Conservation (phyloP, 768 basidiomycete species). For the Calvatia gigantea region DNA sequence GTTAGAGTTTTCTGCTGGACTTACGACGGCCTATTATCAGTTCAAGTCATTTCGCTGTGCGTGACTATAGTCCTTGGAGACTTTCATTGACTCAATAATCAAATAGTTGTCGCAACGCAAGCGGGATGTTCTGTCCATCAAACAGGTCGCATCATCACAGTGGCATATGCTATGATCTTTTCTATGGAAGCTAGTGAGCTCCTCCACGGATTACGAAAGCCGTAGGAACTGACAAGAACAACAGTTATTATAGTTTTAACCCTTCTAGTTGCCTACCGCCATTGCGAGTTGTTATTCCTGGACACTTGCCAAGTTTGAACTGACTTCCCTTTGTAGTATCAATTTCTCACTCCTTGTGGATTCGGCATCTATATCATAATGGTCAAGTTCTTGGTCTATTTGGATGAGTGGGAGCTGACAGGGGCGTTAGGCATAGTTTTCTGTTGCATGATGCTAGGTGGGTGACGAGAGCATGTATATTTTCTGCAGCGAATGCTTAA, state of each 20-base stretch:
- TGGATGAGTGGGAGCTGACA: not conserved
- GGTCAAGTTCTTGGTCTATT: not conserved
- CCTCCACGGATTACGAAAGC: not conserved
- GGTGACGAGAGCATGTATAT: not conserved
- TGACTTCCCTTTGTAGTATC: not conserved
- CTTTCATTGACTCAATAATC: not conserved
- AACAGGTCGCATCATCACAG: not conserved
- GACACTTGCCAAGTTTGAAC: not conserved
- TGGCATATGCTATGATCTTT: not conserved
- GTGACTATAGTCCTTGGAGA: not conserved
- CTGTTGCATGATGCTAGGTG: constrained; percentile 1
- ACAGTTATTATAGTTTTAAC: not conserved
- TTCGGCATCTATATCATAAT: not conserved
- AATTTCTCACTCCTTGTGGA: not conserved
- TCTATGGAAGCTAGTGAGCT: too few species aligned
- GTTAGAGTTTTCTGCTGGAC: not conserved
- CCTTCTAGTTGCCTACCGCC: not conserved
- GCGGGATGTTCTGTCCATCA: not conserved
- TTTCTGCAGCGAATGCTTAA: too few species aligned
- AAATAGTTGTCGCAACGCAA: not conserved
- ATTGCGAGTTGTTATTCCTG: not conserved
- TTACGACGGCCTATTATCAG: not conserved
- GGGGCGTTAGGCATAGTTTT: not conserved
- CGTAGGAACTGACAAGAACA: not conserved
- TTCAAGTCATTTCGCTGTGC: not conserved